Evolutionary conservation across 139 green algal genomes (phyloP).

Genomic region (Zygnema circumcarinatum): DNA sequence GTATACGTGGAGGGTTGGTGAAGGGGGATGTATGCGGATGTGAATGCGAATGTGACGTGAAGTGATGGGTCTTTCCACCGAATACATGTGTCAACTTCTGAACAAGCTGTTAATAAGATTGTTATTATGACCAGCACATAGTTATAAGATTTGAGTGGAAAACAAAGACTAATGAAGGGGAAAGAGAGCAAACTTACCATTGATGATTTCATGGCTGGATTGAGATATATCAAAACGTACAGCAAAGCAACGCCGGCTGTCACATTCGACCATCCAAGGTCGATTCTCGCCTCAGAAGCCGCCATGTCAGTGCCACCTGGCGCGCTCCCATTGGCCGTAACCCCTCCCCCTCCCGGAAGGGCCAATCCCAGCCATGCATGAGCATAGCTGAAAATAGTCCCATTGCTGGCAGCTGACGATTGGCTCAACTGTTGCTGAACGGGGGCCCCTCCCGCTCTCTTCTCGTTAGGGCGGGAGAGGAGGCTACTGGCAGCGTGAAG

Average conservation of each 20-base stretch:
- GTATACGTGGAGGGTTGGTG: too few species aligned
- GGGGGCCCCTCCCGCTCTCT: not conserved
- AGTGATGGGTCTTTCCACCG: too few species aligned
- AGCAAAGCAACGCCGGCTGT: conserved; percentile 37
- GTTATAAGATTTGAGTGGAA: too few species aligned
- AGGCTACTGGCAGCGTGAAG: conserved; percentile 34
- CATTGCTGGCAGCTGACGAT: not conserved
- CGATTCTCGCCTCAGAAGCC: not conserved
- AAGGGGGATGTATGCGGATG: too few species aligned
- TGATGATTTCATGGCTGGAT: conserved; percentile 33
- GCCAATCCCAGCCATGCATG: not conserved
- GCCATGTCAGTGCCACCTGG: not conserved
- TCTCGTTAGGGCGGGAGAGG: conserved; percentile 31
- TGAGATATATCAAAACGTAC: conserved; percentile 52
- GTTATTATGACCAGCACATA: too few species aligned
- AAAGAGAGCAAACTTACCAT: not conserved
- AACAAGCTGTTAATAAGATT: too few species aligned
- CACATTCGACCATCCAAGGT: conserved; percentile 25
- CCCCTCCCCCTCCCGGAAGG: not conserved
- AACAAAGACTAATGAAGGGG: too few species aligned
- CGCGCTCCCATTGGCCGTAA: not conserved
- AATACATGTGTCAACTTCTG: too few species aligned
- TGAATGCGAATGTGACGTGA: too few species aligned
- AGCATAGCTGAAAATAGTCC: not conserved
- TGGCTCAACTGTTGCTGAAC: not conserved